phyloP scores from a whole-genome alignment of 164 flowering plant species.

The Piper longum region DNA sequence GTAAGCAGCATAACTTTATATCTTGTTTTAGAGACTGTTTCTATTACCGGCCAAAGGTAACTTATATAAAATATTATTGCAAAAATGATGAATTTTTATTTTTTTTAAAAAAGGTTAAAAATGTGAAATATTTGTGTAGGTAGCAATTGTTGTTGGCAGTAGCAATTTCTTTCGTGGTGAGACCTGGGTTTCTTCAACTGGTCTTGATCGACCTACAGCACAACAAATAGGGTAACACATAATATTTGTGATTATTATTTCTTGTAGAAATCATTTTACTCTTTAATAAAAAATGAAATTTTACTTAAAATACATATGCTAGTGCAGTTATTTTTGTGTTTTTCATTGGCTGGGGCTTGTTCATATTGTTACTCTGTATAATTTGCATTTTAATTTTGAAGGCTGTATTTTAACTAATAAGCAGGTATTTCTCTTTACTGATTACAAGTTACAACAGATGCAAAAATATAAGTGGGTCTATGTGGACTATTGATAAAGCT shows the following conservation, averaged over 20 bases:
- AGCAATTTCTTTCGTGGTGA: conserved; percentile 93
- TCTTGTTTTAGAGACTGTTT: not conserved
- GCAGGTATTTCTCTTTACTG: too few species aligned
- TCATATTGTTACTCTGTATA: too few species aligned
- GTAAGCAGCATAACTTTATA: conserved; percentile 17
- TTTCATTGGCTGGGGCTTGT: too few species aligned
- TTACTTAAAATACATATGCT: too few species aligned
- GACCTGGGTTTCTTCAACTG: conserved; percentile 71
- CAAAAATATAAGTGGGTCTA: not conserved
- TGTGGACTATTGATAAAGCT: not conserved
- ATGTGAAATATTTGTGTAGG: conserved; percentile 16
- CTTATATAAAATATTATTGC: not conserved
- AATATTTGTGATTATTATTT: not conserved
- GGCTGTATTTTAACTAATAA: too few species aligned
- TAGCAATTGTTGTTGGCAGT: conserved; percentile 91
- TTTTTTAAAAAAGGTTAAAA: not conserved
- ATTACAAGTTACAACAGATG: too few species aligned
- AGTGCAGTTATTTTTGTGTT: too few species aligned
- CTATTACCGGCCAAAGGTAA: not conserved
- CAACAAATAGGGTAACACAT: conserved; percentile 74
- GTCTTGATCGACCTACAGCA: conserved; percentile 73
- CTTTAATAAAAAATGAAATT: too few species aligned
- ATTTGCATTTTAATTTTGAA: too few species aligned
- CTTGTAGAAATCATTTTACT: too few species aligned
- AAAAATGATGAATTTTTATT: not conserved